Percentiles rank a stretch among this genome's conserved stretches.
Evolutionary conservation across 2,329 filamentous ascomycete species (phyloP).

Genomic region (Colletotrichum cordylinicola): DNA sequence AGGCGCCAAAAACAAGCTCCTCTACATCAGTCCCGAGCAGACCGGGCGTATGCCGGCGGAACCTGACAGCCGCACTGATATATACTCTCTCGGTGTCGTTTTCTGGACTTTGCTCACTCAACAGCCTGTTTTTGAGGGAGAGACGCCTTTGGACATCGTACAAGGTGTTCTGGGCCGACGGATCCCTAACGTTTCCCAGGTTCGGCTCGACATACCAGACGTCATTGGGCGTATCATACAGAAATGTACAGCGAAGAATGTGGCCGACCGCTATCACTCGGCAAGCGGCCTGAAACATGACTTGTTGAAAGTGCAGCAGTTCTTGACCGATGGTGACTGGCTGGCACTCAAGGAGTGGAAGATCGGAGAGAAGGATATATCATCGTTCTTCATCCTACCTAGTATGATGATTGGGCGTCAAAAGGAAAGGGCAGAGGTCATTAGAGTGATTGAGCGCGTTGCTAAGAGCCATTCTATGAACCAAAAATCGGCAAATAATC

Average conservation of each 20-base stretch:
- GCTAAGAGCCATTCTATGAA: conserved; percentile 66
- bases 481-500: conserved; percentile 45
- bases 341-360: conserved; percentile 74
- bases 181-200: conserved; percentile 76
- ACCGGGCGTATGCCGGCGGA: conserved; percentile 92
- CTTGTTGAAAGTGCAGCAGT: conserved; percentile 73
- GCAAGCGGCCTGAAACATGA: conserved; percentile 87
- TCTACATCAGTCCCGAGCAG: conserved; percentile 94
- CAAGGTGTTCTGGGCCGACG: conserved; percentile 85
- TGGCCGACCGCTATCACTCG: conserved; percentile 88
- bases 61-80: conserved; percentile 90
- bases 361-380: conserved; percentile 85
- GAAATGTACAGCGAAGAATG: conserved; percentile 90
- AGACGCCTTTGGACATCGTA: conserved; percentile 86
- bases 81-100: conserved; percentile 88
- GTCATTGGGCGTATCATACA: conserved; percentile 83
- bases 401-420: conserved; percentile 81
- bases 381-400: conserved; percentile 90
- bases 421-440: conserved; percentile 72
- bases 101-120: conserved; percentile 89
- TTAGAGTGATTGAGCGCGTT: conserved; percentile 79
- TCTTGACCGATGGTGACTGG: conserved; percentile 77
- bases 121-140: conserved; percentile 79
- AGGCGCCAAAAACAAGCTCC: conserved; percentile 86
- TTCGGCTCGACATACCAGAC: conserved; percentile 84